phyloP scores from a whole-genome alignment of 768 basidiomycete species.

The Boletus eberwhitei region DNA sequence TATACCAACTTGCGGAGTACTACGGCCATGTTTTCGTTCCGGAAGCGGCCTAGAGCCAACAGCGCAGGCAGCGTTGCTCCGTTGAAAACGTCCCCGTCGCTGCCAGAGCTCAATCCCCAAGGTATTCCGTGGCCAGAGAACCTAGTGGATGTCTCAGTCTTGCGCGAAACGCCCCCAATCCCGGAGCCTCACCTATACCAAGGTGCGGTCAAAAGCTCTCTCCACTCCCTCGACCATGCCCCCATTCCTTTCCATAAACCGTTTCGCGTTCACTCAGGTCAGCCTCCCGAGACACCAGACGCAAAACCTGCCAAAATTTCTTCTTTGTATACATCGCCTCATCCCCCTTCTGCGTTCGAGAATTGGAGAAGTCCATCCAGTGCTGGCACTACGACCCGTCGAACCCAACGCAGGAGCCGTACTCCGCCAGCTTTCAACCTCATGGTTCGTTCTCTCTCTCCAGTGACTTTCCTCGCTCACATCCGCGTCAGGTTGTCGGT shows the following conservation, averaged over 20 bases:
- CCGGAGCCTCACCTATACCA: constrained; percentile 40
- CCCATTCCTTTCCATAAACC: constrained; percentile 83
- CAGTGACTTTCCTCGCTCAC: not conserved
- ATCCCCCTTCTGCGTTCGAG: constrained; percentile 61
- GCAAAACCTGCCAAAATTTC: constrained; percentile 55
- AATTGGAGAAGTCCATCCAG: constrained; percentile 42
- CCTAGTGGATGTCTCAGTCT: constrained; percentile 69
- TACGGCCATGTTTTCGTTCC: constrained; percentile 66
- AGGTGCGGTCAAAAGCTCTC: constrained; percentile 72
- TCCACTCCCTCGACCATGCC: constrained; percentile 48
- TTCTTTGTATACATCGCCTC: constrained; percentile 60
- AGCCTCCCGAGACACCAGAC: constrained; percentile 21
- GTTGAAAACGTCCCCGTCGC: constrained; percentile 74
- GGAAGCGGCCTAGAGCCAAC: constrained; percentile 56
- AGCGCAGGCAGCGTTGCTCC: constrained; percentile 38
- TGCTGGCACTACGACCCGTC: constrained; percentile 41
- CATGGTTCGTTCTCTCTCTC: constrained; percentile 52
- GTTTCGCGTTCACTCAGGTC: constrained; percentile 52
- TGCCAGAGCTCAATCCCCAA: constrained; percentile 71
- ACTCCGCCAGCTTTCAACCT: constrained; percentile 79
- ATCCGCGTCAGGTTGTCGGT: constrained; percentile 61
- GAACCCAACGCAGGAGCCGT: constrained; percentile 62
- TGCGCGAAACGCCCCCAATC: constrained; percentile 42
- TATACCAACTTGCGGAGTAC: constrained; percentile 15
- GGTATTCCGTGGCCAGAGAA: constrained; percentile 84